Base-by-base conservation (phyloP, 2,329 filamentous ascomycete genomes). In the Neophaeococcomyces aloes region DNA sequence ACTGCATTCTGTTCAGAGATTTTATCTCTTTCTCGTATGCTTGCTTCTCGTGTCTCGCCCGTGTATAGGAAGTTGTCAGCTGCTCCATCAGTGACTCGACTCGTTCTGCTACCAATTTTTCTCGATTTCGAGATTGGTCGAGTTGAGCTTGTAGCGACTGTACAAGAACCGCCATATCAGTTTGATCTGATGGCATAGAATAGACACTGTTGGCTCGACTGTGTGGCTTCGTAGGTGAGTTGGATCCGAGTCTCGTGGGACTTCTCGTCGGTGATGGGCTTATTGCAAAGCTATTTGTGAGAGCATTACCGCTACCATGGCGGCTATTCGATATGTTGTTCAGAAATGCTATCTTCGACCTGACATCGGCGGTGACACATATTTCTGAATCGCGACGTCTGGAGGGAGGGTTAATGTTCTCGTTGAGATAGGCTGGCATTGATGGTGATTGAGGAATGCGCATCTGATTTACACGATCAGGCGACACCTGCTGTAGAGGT, bases 1-100 rank as follows among this genome's bases (percentile, higher is more conserved):
- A 76, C 1, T 73, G 72, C 52, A 77, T 74, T 56, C 77, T 78
- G 14, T 71, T 63, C 31, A 70, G 64, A 40, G 69, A 68, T 34
- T 72, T 63, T 25, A 76, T 65, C 53, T 78, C 74, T 49, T 76
- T 76, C 50, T 77, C 72, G 49, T 74, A 76, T 5, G 75, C 56
- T 2, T 61, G 53, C 48, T 67, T 59, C 50, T 70, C 66, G 43
- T 69, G 64, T 10, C 58, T 59, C 47, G 72, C 65, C 29, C 71
- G 64, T 50, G 71, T 68, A 54, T 75, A 75, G 11, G 67, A 61
- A 8, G 63, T 61, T 27, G 70, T 65, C 29, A 73, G 58, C 53
- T 77, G 73, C 52, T 74, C 74, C 57, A 76, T 51, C 38, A 67
- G 53, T 7, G 61, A 61, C 49, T 68, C 64, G 35, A 70, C 61